Conservation (phyloP, 345 rosid species). For the Corymbia maculata region DNA sequence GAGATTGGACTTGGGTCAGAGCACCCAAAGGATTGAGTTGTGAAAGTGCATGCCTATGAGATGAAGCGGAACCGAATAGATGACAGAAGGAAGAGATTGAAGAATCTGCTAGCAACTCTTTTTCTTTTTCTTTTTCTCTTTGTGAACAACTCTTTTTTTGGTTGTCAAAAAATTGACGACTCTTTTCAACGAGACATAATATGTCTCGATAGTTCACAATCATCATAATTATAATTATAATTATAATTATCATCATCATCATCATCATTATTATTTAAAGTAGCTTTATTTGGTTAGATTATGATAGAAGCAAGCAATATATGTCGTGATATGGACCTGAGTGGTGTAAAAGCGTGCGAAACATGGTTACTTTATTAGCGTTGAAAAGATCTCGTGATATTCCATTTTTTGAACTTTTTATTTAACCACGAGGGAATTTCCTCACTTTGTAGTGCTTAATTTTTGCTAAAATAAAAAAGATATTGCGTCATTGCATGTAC, state of each 20-base stretch:
- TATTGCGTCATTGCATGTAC: not conserved
- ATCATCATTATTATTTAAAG: no score
- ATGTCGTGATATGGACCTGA: no score
- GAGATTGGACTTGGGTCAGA: not conserved
- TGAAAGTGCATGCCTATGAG: not conserved
- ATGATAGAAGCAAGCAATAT: no score
- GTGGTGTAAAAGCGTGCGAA: no score
- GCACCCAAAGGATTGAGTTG: not conserved
- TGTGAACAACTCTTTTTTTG: not conserved
- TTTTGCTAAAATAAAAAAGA: not conserved
- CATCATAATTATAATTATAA: no score
- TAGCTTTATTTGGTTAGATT: not conserved
- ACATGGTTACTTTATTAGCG: no score
- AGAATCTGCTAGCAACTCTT: not conserved
- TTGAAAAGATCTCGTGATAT: not conserved
- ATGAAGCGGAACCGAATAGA: not conserved
- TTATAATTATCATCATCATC: no score
- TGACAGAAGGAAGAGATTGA: not conserved
- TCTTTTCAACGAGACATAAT: no score
- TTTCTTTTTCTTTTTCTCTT: fast-evolving
- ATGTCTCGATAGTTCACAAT: not conserved
- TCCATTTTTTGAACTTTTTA: no score
- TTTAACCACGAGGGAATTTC: no score
- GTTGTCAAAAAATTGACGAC: not conserved
- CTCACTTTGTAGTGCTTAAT: not conserved